Evolutionary conservation across 73 alveolate genomes (phyloP).

Genomic region (Uronychia setigera): DNA sequence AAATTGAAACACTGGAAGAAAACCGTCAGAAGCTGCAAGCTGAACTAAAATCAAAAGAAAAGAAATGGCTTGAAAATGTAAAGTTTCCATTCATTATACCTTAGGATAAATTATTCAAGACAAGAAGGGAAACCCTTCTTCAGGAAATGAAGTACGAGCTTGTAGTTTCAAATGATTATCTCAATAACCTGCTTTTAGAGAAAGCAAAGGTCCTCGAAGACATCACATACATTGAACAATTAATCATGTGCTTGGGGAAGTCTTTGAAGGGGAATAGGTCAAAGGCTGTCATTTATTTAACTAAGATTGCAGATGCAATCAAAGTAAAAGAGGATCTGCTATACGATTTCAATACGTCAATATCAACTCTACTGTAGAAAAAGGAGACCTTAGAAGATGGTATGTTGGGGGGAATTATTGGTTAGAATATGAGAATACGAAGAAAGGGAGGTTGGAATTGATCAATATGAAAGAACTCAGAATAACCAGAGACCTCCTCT

Average conservation of each 20-base stretch:
- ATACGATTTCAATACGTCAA: conserved; percentile 23
- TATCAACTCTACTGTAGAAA: conserved; percentile 13
- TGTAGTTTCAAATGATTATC: not conserved
- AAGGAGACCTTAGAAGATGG: conserved; percentile 27
- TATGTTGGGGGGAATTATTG: too few relatives aligned
- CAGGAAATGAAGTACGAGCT: conserved; percentile 29
- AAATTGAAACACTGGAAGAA: conserved; percentile 53
- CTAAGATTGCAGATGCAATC: conserved; percentile 10
- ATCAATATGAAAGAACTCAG: conserved; percentile 16
- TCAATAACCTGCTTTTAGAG: not conserved
- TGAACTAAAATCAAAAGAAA: conserved; percentile 32
- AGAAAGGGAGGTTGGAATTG: conserved; percentile 19
- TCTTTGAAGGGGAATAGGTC: conserved; percentile 16
- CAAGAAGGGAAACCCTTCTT: conserved; percentile 39
- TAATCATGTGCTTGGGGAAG: conserved; percentile 8
- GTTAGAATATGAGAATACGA: conserved; percentile 13
- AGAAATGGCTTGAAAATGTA: conserved; percentile 64
- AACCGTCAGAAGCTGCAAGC: conserved; percentile 7
- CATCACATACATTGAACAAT: conserved; percentile 14
- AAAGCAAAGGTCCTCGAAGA: not conserved
- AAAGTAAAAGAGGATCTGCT: conserved; percentile 23
- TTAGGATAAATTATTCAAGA: conserved; percentile 46
- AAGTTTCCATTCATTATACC: not conserved
- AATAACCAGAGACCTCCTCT: conserved; percentile 10
- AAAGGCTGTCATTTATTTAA: conserved; percentile 12